Percentiles rank a stretch among this genome's conserved stretches.
Evolutionary conservation across 2,329 filamentous ascomycete species (phyloP).

Genomic region (Huntiella savannae): DNA sequence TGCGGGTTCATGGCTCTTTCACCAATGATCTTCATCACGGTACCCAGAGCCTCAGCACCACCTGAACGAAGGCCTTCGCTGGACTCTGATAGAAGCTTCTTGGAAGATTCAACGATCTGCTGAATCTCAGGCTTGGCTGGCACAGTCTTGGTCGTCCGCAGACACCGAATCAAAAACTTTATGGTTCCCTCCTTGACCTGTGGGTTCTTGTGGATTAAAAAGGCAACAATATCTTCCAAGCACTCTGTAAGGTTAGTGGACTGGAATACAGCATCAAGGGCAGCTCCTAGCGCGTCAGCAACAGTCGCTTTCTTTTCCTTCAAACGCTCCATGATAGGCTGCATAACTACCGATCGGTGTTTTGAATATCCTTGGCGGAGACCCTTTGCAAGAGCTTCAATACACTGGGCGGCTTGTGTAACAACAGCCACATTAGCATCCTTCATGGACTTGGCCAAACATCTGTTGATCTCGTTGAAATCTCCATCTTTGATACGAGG

Average conservation of each 20-base stretch:
- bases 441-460: conserved; percentile 92
- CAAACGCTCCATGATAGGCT: conserved; percentile 79
- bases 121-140: conserved; percentile 71
- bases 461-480: conserved; percentile 66
- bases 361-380: conserved; percentile 60
- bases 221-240: conserved; percentile 75
- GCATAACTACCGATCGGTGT: conserved; percentile 63
- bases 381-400: conserved; percentile 75
- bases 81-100: conserved; percentile 78
- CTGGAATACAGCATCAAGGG: conserved; percentile 51
- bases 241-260: conserved; percentile 63
- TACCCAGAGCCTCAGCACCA: conserved; percentile 81
- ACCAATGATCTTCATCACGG: conserved; percentile 95
- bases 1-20: conserved; percentile 89
- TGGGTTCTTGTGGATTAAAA: conserved; percentile 83
- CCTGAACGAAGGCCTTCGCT: conserved; percentile 71
- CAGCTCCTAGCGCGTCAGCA: conserved; percentile 68
- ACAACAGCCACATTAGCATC: conserved; percentile 95
- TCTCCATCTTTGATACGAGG: conserved; percentile 82
- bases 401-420: conserved; percentile 78
- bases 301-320: conserved; percentile 94
- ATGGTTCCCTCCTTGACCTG: conserved; percentile 93
- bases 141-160: conserved; percentile 66
- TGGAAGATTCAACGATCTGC: conserved; percentile 68
- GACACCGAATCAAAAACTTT: conserved; percentile 75